These are phyloP conservation scores for Exophiala dermatitidis DNA, from an alignment of 2,329 filamentous ascomycete species.

Conservation along the genomic window DNA sequence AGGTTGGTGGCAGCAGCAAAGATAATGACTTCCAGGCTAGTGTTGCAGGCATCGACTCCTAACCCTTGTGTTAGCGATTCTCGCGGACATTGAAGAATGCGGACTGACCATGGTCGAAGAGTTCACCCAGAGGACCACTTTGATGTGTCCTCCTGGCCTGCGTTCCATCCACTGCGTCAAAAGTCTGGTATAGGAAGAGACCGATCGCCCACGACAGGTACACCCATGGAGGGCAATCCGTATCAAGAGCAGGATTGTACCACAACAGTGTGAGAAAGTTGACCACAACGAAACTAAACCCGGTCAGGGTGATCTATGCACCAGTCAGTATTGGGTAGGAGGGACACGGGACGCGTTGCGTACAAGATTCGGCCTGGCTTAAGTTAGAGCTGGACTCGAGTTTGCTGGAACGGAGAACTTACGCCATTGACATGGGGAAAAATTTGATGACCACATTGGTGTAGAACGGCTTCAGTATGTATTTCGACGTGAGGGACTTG, in stretches of 20 bases:
- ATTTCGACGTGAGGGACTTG: slow-evolving; percentile 80
- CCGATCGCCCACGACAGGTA: slow-evolving; percentile 87
- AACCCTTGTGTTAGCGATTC: slow-evolving; percentile 14
- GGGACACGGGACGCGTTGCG: slow-evolving; percentile 12
- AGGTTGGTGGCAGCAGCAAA: slow-evolving; percentile 91
- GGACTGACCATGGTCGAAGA: slow-evolving; percentile 79
- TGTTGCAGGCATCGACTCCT: slow-evolving; percentile 90
- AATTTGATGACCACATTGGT: slow-evolving; percentile 86
- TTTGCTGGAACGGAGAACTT: slow-evolving; percentile 33
- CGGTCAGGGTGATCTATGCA: slow-evolving; percentile 70
- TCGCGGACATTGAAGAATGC: not conserved
- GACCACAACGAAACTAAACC: slow-evolving; percentile 79
- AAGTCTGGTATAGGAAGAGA: slow-evolving; percentile 93
- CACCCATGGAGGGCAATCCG: slow-evolving; percentile 90
- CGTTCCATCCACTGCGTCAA: slow-evolving; percentile 90
- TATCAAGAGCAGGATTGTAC: slow-evolving; percentile 91
- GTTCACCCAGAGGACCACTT: slow-evolving; percentile 85
- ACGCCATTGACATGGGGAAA: slow-evolving; percentile 94
- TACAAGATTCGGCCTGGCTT: slow-evolving; percentile 49
- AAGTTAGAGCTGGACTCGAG: slow-evolving; percentile 13
- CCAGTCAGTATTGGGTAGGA: not conserved
- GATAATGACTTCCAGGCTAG: slow-evolving; percentile 82
- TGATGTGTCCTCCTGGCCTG: slow-evolving; percentile 89
- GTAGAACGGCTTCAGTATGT: slow-evolving; percentile 97
- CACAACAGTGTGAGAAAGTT: slow-evolving; percentile 90